Evolutionary conservation across 2,329 filamentous ascomycete genomes (phyloP).

Genomic region (Lecanicillium sp.): DNA sequence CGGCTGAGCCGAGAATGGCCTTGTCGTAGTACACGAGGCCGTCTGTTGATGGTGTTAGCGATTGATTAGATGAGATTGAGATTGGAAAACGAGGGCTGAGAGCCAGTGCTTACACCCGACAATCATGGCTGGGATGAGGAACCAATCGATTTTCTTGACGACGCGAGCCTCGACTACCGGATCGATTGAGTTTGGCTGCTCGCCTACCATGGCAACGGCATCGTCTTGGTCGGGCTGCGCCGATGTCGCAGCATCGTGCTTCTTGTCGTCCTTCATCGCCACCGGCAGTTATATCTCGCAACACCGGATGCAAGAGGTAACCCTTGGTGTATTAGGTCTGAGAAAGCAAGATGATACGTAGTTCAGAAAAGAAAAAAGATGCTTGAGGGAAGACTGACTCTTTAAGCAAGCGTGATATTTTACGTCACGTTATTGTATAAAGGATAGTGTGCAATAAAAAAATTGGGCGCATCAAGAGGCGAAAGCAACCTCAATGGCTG

Average conservation of each 20-base stretch:
- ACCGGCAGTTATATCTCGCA: too few species aligned
- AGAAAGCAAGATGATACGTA: too few species aligned
- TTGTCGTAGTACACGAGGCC: conserved; percentile 39
- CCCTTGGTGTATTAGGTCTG: too few species aligned
- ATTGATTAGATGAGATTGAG: not conserved
- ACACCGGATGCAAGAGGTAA: too few species aligned
- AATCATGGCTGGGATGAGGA: conserved; percentile 60
- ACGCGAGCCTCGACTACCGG: conserved; percentile 45
- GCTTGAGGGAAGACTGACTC: too few species aligned
- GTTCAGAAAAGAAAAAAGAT: too few species aligned
- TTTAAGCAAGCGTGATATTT: too few species aligned
- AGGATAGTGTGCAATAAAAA: too few species aligned
- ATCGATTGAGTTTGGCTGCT: conserved; percentile 45
- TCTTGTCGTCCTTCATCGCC: too few species aligned
- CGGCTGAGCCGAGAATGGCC: conserved; percentile 65
- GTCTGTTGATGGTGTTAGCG: conserved; percentile 16
- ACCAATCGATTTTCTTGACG: conserved; percentile 57
- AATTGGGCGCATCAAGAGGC: too few species aligned
- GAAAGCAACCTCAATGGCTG: too few species aligned
- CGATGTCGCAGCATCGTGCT: not conserved
- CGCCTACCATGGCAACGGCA: conserved; percentile 51
- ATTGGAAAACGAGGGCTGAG: not conserved
- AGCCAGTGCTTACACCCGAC: conserved; percentile 29
- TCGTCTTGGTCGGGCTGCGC: conserved; percentile 28
- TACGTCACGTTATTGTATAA: too few species aligned